Evolutionary conservation across 352 stramenopile species (phyloP).

Genomic region (Phytophthora sojae): DNA sequence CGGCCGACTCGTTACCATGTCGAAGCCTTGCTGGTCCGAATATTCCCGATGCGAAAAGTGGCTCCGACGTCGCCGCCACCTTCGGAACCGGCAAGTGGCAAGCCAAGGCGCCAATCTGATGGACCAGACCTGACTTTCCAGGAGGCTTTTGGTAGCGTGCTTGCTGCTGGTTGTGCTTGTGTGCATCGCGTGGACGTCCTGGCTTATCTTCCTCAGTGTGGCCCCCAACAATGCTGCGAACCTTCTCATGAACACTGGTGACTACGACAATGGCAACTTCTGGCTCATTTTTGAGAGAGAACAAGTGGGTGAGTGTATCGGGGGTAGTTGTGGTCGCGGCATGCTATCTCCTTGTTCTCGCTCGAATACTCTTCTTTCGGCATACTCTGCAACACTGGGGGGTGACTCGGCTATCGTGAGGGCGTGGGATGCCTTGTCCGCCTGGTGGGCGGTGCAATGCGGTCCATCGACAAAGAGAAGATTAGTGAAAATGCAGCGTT

Average conservation of each 20-base stretch:
- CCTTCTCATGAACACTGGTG: slow-evolving; percentile 39
- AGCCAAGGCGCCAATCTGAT: slow-evolving; percentile 2
- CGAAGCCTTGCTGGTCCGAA: not conserved
- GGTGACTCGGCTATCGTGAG: not conserved
- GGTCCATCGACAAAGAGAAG: not conserved
- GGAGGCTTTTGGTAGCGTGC: slow-evolving; percentile 9
- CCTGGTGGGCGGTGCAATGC: slow-evolving; percentile 1
- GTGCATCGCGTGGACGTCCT: slow-evolving; percentile 32
- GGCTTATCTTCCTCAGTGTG: slow-evolving; percentile 31
- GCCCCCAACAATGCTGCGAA: slow-evolving; percentile 37
- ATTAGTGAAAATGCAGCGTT: not conserved
- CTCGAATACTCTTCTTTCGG: slow-evolving; percentile 19
- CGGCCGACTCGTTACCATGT: not conserved
- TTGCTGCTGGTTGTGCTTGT: slow-evolving; percentile 16
- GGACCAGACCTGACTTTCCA: slow-evolving; percentile 7
- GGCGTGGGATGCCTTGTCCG: not conserved
- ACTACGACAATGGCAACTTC: slow-evolving; percentile 40
- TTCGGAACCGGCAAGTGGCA: not conserved
- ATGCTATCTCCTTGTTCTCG: slow-evolving; percentile 9
- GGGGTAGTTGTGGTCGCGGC: slow-evolving; percentile 14
- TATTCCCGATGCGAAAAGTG: slow-evolving; percentile 5
- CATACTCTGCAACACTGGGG: not conserved
- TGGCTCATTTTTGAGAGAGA: slow-evolving; percentile 34
- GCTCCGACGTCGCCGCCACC: not conserved
- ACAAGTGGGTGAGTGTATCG: slow-evolving; percentile 8